These are phyloP conservation scores for Rhizophagus prolifer DNA, from an alignment of 192 early-diverging fungal genomes.

Conservation along the genomic window DNA sequence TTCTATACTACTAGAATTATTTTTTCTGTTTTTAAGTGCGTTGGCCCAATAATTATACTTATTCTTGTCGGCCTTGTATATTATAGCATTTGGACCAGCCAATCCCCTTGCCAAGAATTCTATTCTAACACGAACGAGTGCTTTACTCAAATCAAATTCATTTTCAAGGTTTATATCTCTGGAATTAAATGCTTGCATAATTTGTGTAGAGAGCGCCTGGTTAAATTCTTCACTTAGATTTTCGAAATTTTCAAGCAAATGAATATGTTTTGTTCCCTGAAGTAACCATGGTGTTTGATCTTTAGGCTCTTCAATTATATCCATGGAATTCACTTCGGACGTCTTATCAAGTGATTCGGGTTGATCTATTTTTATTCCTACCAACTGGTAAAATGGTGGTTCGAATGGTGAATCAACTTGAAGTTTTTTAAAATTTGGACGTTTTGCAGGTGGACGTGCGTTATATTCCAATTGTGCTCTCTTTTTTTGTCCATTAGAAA, in stretches of 20 bases:
- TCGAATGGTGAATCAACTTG: slow-evolving; percentile 69
- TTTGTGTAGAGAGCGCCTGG: not conserved
- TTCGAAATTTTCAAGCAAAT: slow-evolving; percentile 15
- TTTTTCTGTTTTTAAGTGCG: slow-evolving; percentile 31
- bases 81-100: slow-evolving; percentile 49
- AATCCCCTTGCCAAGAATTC: slow-evolving; percentile 51
- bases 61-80: slow-evolving; percentile 51
- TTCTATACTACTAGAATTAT: slow-evolving; percentile 29
- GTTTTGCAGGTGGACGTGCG: slow-evolving; percentile 75
- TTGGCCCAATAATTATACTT: slow-evolving; percentile 47
- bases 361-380: slow-evolving; percentile 32
- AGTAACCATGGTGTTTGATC: slow-evolving; percentile 35
- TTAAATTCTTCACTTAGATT: slow-evolving; percentile 14
- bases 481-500: slow-evolving; percentile 42
- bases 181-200: not conserved
- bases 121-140: slow-evolving; percentile 55
- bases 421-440: slow-evolving; percentile 76
- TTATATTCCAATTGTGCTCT: slow-evolving; percentile 53
- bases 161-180: not conserved
- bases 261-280: slow-evolving; percentile 33
- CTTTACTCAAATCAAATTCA: slow-evolving; percentile 25
- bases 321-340: not conserved
- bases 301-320: not conserved
- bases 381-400: slow-evolving; percentile 57
- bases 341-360: not conserved